Evolutionary conservation across 2,329 filamentous ascomycete genomes (phyloP), one percentile per base, ranked within the genome.

Genomic region (Hirsutella thompsonii): DNA sequence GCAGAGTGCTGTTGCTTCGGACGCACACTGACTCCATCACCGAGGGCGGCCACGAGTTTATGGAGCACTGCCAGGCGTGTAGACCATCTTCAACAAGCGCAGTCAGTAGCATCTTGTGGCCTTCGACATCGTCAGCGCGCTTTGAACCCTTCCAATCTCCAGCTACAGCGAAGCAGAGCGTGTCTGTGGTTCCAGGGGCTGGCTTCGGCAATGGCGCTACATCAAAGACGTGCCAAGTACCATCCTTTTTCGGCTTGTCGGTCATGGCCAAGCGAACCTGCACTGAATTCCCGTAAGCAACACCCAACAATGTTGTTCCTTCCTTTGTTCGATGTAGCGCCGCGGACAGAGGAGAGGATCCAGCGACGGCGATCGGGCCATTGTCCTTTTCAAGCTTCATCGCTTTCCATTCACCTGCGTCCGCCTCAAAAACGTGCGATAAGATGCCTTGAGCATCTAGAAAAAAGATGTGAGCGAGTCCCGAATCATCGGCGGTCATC

Each of bases 391-490:
- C 37, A 34, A 46, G 26, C 13, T 43, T 38, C n/a, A 41, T 42
- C 6, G 36, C 19, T 20, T 40, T 46, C 51, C 51, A 52, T 5
- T 33, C 37, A 2, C 49, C 50, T 4, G 14, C 16, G 2, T 42
- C n/a, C 5, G 37, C 20, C 36, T 46, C 40, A 34, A 45, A 47
- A 1, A 49, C 19, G 34, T 53, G 44, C 1, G 43, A 38, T 3
- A 52, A 28, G 5, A 38, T 29, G 34, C 47, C 42, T 11, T 35
- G 39, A 13, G 44, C 42, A 21, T 44, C 44, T 4, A 55, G 35
- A 38, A 50, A 55, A 40, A 55, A 53, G 20, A 52, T 19, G 40
- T 55, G 51, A 5, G 46, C 39, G 6, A 36, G 38, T 4, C 47
- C 48, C 3, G 42, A 30, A n/a, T 39, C 42, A 26, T 51, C 47